Evolutionary conservation across 2,329 filamentous ascomycete species (phyloP).

Genomic region (Neoarthrinium moseri): DNA sequence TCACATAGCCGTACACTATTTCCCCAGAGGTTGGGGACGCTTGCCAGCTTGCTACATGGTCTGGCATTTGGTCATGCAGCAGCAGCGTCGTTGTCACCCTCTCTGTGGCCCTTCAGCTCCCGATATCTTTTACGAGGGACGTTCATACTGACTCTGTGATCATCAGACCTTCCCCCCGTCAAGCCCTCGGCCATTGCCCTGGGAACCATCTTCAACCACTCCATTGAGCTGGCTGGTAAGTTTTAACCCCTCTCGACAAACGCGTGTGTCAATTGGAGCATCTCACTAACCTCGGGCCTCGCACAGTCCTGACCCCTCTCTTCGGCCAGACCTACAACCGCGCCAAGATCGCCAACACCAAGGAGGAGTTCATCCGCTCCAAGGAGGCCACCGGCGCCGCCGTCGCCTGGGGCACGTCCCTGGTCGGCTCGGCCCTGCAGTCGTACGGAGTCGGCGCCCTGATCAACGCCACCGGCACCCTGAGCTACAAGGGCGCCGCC

Average conservation of each 20-base stretch:
- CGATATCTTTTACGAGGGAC: too few relatives aligned
- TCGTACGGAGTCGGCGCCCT: slow-evolving; percentile 86
- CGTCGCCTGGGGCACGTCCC: slow-evolving; percentile 84
- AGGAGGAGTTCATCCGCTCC: slow-evolving; percentile 93
- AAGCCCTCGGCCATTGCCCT: slow-evolving; percentile 98
- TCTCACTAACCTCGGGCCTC: slow-evolving; percentile 1
- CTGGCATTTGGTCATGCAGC: too few relatives aligned
- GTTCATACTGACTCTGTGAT: neutral
- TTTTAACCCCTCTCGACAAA: neutral
- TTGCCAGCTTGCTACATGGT: too few relatives aligned
- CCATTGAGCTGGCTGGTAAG: slow-evolving; percentile 71
- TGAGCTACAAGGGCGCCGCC: slow-evolving; percentile 95
- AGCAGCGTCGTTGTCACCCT: too few relatives aligned
- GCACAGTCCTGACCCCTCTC: slow-evolving; percentile 72
- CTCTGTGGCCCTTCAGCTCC: too few relatives aligned
- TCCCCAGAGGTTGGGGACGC: too few relatives aligned
- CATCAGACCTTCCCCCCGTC: slow-evolving; percentile 65
- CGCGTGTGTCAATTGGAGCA: too few relatives aligned
- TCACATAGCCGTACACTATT: too few relatives aligned
- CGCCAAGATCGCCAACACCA: slow-evolving; percentile 86
- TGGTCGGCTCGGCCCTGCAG: slow-evolving; percentile 86
- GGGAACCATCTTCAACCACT: slow-evolving; percentile 94
- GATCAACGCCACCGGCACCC: slow-evolving; percentile 90
- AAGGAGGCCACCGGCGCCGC: slow-evolving; percentile 89
- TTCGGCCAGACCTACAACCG: slow-evolving; percentile 95